phyloP scores from a whole-genome alignment of 1,284 basidiomycete genomes.

The Ganoderma multipileum region DNA sequence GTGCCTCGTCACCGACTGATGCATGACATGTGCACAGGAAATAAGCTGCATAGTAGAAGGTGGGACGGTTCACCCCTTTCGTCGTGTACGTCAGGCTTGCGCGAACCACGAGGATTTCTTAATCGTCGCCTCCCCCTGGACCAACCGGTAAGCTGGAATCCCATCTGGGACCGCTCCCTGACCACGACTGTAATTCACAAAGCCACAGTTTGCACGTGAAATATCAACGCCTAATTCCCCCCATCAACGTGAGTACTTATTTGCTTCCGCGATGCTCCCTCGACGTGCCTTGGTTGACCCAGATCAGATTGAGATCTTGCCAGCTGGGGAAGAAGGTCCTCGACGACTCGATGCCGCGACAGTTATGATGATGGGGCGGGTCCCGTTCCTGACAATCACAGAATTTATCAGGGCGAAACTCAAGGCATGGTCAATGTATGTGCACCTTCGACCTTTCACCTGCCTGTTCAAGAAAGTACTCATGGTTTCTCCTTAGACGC shows the following conservation, averaged over 20 bases:
- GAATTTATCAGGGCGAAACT: constrained; percentile 83
- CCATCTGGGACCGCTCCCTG: background rate
- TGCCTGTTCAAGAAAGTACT: constrained; percentile 18
- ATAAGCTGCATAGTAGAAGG: constrained; percentile 65
- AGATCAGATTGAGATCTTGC: constrained; percentile 79
- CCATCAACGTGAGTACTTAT: constrained; percentile 43
- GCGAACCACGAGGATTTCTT: constrained; percentile 49
- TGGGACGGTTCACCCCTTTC: constrained; percentile 56
- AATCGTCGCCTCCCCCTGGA: constrained; percentile 58
- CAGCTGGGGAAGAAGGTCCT: constrained; percentile 80
- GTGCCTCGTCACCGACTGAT: background rate
- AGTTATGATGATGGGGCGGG: constrained; percentile 65
- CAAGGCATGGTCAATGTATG: constrained; percentile 79
- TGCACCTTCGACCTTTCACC: constrained; percentile 24
- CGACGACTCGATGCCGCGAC: constrained; percentile 70
- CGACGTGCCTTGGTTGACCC: constrained; percentile 6
- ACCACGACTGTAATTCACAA: constrained; percentile 20
- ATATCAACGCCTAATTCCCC: constrained; percentile 45
- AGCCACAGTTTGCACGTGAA: constrained; percentile 44
- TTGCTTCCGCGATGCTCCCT: constrained; percentile 10
- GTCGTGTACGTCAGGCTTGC: constrained; percentile 60
- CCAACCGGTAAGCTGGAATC: constrained; percentile 49
- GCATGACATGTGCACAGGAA: constrained; percentile 46
- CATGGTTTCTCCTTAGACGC: constrained; percentile 50
- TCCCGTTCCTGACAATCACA: constrained; percentile 79